phyloP scores from a whole-genome alignment of 768 basidiomycete species.

The Antrodiella citrinella region DNA sequence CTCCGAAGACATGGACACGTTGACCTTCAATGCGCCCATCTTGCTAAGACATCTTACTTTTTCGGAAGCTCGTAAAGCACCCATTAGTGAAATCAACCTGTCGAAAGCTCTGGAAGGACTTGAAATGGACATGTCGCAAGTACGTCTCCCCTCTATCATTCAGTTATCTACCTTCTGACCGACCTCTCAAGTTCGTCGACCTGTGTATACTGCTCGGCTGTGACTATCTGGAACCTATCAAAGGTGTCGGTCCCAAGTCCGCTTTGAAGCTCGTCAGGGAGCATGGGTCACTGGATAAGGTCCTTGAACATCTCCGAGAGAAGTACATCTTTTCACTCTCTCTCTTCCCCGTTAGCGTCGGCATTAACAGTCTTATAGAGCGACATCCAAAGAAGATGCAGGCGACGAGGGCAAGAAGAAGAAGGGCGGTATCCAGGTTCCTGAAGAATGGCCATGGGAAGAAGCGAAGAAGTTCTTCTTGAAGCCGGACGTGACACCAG shows the following conservation, averaged over 20 bases:
- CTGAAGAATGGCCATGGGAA: constrained; percentile 97
- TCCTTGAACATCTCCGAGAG: constrained; percentile 71
- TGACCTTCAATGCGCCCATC: constrained; percentile 90
- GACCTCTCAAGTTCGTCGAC: constrained; percentile 74
- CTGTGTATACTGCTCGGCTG: constrained; percentile 95
- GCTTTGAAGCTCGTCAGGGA: constrained; percentile 91
- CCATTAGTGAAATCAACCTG: constrained; percentile 88
- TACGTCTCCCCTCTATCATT: constrained; percentile 21
- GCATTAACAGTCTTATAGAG: constrained; percentile 24
- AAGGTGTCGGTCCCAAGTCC: constrained; percentile 91
- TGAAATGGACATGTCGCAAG: constrained; percentile 88
- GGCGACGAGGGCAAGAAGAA: constrained; percentile 52
- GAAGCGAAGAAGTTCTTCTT: constrained; percentile 87
- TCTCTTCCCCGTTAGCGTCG: not conserved
- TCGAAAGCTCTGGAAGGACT: constrained; percentile 79
- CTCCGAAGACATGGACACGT: constrained; percentile 99
- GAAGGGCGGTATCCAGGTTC: constrained; percentile 71
- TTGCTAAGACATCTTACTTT: constrained; percentile 95
- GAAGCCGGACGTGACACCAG: constrained; percentile 83
- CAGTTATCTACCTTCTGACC: not conserved
- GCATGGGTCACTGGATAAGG: constrained; percentile 58
- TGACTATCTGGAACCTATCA: constrained; percentile 98
- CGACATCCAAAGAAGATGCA: constrained; percentile 32
- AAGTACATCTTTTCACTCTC: constrained; percentile 38
- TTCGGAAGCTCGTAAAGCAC: constrained; percentile 94